Base-by-base conservation (phyloP, 305 asterid genomes). In the Plantago coronopus region DNA sequence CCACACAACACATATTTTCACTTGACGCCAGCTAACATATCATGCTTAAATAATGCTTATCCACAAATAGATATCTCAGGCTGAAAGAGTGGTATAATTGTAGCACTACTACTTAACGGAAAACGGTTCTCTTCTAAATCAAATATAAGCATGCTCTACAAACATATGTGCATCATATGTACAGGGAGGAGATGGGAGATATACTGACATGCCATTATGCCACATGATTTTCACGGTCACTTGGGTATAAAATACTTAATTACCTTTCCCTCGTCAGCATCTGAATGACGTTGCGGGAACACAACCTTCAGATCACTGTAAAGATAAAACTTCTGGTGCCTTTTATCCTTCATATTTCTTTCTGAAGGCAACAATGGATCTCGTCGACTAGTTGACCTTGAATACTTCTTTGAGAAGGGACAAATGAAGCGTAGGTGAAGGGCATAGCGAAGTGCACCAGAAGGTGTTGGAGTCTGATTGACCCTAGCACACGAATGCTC, bases 221-320 rank as follows among this genome's bases (percentile, higher is more conserved):
- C 38, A 11, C 34, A 51, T 51, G 57, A 29, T 20, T 49, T 27
- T n/a, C 23, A 51, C 57, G n/a, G 16, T 54, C 19, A 22, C 38
- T 21, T 31, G 31, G 61, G 47, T 59, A 37, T 18, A 69, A 21
- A 54, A 34, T 27, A 54, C 27, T 54, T 29, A 45, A 49, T 69
- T 71, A 87, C 95, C 95, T 87, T 84, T 49, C 95, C 95, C 78
- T 88, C 95, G 6, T 88, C 96, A 43, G 88, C 77, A 71, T 88
- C 95, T 17, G 94, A 82, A 70, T 88, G 96, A 2, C 96, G 90
- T 63, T 88, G 96, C 59, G 96, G 96, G 69, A 88, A 88, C 56
- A 88, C 96, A 42, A 82, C 95, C 69, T 69, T 83, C 77, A 88
- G 54, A 71, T 88, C 95, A 69, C 83, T 80, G 48, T 86, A 79